These are phyloP conservation scores for Chaetomium globosum DNA, from an alignment of 2,329 filamentous ascomycete genomes.

Conservation along the genomic window DNA sequence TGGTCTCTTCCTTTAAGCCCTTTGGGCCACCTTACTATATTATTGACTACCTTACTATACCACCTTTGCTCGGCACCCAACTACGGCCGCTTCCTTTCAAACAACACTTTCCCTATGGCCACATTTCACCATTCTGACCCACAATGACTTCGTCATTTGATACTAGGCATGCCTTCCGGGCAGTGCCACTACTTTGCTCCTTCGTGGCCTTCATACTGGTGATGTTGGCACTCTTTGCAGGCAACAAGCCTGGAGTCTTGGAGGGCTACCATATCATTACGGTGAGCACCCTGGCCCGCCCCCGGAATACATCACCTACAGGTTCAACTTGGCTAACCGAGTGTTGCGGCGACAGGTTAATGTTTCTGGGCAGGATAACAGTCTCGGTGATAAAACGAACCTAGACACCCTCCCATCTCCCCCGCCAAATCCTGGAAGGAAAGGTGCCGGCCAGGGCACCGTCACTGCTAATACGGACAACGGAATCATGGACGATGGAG, in stretches of 20 bases:
- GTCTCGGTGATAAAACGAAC: slow-evolving; percentile 9
- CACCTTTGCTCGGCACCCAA: background rate
- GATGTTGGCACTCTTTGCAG: slow-evolving; percentile 33
- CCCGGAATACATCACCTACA: background rate
- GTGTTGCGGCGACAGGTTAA: slow-evolving; percentile 26
- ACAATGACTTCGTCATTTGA: background rate
- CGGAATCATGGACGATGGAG: slow-evolving; percentile 12
- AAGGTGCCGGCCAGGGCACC: slow-evolving; percentile 11
- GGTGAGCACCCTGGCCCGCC: slow-evolving; percentile 11
- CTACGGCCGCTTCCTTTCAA: background rate
- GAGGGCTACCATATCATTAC: slow-evolving; percentile 32
- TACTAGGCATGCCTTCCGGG: background rate
- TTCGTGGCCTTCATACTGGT: slow-evolving; percentile 31
- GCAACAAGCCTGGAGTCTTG: slow-evolving; percentile 28
- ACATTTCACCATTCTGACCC: too few relatives aligned
- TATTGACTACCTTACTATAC: background rate
- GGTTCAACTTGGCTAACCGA: background rate
- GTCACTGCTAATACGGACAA: slow-evolving; percentile 26
- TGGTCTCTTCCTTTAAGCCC: background rate
- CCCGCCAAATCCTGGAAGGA: slow-evolving; percentile 11
- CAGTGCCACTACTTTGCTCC: slow-evolving; percentile 6
- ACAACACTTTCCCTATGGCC: background rate
- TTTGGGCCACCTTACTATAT: background rate
- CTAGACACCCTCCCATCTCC: background rate
- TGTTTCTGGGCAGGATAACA: slow-evolving; percentile 28